Evolutionary conservation across 768 basidiomycete genomes (phyloP), one percentile per base, ranked within the genome.

Genomic region (Termitomyces eurrhizus): DNA sequence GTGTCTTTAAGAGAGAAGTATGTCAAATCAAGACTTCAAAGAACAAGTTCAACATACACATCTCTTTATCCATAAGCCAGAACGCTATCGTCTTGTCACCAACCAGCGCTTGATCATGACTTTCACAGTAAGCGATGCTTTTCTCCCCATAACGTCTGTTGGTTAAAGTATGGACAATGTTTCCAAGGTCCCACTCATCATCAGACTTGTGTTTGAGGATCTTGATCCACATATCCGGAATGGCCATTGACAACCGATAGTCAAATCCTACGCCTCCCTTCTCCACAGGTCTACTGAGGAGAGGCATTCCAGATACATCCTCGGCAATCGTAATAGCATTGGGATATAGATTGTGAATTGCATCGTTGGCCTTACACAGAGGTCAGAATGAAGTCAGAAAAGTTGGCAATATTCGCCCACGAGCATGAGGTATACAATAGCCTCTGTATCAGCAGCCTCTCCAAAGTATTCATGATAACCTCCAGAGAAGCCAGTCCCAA

Each of bases 161-260:
- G 24, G 83, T 94, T 62, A 99, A 75, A 1, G 94, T 98, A 70
- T 90, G 89, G 18, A 90, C 88, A 61, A 98, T 95, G 70, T 89
- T 83, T 52, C 78, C 85, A 67, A 99, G 78, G 52, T 96, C 82
- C 97, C 97, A 99, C 45, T 88, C 83, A 62, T 89, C 83, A 71
- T 99, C 97, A 3, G 74, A 63, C 69, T 84, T 85, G 76, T 99
- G 97, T 72, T 98, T 99, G 66, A 98, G 83, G 32, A 98, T 80
- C 75, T 99, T 98, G 80, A 99, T 99, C 94, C 95, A 99, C 95
- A 96, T 98, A 74, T 99, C 97, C 2, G 97, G 97, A 55, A 99
- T 84, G 24, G 97, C 97, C 97, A 98, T 99, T 33, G 94, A 93
- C 50, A 99, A 79, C 36, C 97, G 90, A 74, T 98, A 99, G 76